Evolutionary conservation across 1,284 basidiomycete species (phyloP).

Genomic region (Somion occarium): DNA sequence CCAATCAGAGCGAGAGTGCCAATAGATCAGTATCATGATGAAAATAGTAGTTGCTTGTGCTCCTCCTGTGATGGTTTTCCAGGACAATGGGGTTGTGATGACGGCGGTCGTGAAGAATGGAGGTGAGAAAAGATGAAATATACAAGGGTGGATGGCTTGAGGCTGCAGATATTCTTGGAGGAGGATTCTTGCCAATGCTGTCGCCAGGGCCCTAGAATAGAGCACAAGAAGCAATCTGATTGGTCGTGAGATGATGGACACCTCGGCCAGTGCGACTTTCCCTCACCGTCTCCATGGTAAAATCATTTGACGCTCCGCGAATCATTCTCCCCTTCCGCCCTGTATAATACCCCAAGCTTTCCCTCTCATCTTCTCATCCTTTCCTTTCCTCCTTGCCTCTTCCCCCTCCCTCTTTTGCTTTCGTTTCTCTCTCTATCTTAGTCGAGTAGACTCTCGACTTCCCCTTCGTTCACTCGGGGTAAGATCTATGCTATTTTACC

Average conservation of each 20-base stretch:
- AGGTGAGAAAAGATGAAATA: slow-evolving; percentile 6
- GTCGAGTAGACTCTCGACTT: slow-evolving; percentile 65
- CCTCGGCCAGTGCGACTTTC: no score
- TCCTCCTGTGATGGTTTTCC: no score
- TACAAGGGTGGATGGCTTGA: not conserved
- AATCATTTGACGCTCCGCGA: slow-evolving; percentile 12
- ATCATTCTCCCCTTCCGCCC: slow-evolving; percentile 12
- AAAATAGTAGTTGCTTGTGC: not conserved
- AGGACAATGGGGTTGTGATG: slow-evolving; percentile 17
- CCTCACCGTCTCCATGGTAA: slow-evolving; percentile 20
- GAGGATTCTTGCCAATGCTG: not conserved
- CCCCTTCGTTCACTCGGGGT: slow-evolving; percentile 39
- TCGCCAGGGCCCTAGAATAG: not conserved
- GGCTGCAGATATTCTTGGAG: no score
- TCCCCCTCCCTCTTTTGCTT: slow-evolving; percentile 34
- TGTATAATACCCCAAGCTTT: slow-evolving; percentile 4
- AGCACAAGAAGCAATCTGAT: not conserved
- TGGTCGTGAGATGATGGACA: not conserved
- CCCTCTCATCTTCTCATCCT: slow-evolving; percentile 20
- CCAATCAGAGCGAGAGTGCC: not conserved
- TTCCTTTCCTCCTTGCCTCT: slow-evolving; percentile 32
- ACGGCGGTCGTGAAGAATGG: slow-evolving; percentile 22
- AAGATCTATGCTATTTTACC: not conserved
- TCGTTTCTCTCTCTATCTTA: slow-evolving; percentile 34
- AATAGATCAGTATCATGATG: not conserved